Conservation (phyloP, 345 rosid genomes). For the Garcia nutans region DNA sequence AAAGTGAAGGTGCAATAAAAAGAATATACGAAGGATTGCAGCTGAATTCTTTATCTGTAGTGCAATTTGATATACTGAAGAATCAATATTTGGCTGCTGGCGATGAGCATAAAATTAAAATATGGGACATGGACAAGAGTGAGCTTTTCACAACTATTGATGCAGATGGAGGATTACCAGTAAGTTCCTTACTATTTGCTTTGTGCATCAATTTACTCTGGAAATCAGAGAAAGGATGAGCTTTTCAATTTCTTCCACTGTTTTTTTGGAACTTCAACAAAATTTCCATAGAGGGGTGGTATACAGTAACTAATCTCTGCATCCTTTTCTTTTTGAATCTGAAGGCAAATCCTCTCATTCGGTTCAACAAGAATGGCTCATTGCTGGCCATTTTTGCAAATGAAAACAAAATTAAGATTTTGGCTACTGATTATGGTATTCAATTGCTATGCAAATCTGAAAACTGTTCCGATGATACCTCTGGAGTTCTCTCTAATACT, state of each 20-base stretch:
- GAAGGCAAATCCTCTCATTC: conserved; percentile 29
- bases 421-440: conserved; percentile 21
- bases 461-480: conserved; percentile 16
- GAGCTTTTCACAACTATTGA: conserved; percentile 23
- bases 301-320: background rate
- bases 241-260: conserved; percentile 15
- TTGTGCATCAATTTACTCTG: conserved; percentile 38
- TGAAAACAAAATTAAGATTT: conserved; percentile 29
- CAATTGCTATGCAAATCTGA: conserved; percentile 7
- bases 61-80: conserved; percentile 29
- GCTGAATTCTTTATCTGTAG: conserved; percentile 18
- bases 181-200: conserved; percentile 31
- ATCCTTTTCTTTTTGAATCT: background rate
- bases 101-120: conserved; percentile 28
- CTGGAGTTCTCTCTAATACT: conserved; percentile 26
- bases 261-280: background rate
- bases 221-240: conserved; percentile 23
- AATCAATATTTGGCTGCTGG: conserved; percentile 33
- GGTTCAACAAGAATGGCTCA: conserved; percentile 32
- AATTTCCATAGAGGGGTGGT: background rate
- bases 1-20: conserved; percentile 29
- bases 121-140: conserved; percentile 31
- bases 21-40: conserved; percentile 25
- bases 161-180: conserved; percentile 34
- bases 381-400: conserved; percentile 26